Conservation (phyloP, 371 early-diverging fungal genomes). For the Homolaphlyctis polyrhiza region DNA sequence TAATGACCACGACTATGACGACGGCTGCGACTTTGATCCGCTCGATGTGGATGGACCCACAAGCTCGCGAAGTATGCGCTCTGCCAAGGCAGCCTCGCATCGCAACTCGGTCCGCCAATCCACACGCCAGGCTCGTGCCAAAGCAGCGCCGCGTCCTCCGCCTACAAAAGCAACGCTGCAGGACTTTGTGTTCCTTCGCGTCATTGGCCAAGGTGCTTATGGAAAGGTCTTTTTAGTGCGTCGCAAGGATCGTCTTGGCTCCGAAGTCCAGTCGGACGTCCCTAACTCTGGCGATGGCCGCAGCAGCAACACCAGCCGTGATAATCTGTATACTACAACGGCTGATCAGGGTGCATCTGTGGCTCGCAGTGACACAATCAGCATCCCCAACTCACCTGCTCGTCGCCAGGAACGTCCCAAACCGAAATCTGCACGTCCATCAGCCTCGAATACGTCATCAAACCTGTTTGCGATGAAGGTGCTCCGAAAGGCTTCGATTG, state of each 20-base stretch:
- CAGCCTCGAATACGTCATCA: neutral
- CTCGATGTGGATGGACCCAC: too few relatives aligned
- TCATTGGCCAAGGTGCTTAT: constrained; percentile 58
- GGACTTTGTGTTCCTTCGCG: constrained; percentile 39
- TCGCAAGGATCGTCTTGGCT: constrained; percentile 38
- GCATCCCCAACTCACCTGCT: neutral
- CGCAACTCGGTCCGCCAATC: too few relatives aligned
- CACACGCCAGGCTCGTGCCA: too few relatives aligned
- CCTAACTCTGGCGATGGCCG: neutral
- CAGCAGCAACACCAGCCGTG: neutral
- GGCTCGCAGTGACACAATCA: neutral
- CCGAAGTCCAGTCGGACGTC: neutral
- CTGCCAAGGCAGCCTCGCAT: too few relatives aligned
- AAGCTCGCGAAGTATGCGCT: too few relatives aligned
- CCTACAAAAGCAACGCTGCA: constrained; percentile 23
- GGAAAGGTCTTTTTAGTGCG: constrained; percentile 75
- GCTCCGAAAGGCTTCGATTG: constrained; percentile 77
- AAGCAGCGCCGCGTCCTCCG: neutral
- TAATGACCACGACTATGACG: too few relatives aligned
- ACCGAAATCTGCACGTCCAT: neutral
- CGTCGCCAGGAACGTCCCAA: neutral
- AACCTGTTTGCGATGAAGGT: constrained; percentile 90
- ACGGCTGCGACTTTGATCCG: too few relatives aligned
- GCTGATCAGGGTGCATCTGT: neutral
- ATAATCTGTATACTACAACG: neutral